Conservation (phyloP, 2,329 filamentous ascomycete genomes). For the Ophiostoma sp. region DNA sequence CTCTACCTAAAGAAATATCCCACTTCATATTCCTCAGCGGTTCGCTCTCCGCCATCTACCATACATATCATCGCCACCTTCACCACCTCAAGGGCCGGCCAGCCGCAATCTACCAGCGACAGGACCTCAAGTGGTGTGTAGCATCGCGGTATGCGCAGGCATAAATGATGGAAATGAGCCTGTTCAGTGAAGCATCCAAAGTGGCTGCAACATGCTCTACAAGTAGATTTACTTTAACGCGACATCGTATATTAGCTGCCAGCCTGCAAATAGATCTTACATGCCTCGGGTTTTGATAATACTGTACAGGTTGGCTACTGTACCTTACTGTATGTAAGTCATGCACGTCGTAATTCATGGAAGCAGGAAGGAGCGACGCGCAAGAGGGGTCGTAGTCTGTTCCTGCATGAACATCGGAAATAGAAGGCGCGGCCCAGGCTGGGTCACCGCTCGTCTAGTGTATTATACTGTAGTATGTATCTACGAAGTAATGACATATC, state of each 20-base stretch:
- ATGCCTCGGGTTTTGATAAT: background rate
- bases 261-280: background rate
- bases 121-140: background rate
- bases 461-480: background rate
- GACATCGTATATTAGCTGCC: background rate
- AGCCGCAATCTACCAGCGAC: background rate
- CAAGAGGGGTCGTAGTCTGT: background rate
- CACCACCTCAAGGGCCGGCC: background rate
- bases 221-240: background rate
- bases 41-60: background rate
- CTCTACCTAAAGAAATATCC: background rate
- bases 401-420: conserved; percentile 14
- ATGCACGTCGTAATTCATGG: background rate
- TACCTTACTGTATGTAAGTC: background rate
- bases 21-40: background rate
- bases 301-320: background rate
- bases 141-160: conserved; percentile 7
- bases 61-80: background rate
- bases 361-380: conserved; percentile 11
- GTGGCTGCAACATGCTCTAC: background rate
- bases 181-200: background rate
- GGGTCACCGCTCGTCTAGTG: background rate
- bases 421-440: conserved; percentile 5
- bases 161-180: conserved; percentile 13
- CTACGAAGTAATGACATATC: no score